A percentile compares a stretch with the other conserved stretches of the same genome.
Conservation (phyloP, 176 grass and related monocot genomes). For the Elaeis guineensis region DNA sequence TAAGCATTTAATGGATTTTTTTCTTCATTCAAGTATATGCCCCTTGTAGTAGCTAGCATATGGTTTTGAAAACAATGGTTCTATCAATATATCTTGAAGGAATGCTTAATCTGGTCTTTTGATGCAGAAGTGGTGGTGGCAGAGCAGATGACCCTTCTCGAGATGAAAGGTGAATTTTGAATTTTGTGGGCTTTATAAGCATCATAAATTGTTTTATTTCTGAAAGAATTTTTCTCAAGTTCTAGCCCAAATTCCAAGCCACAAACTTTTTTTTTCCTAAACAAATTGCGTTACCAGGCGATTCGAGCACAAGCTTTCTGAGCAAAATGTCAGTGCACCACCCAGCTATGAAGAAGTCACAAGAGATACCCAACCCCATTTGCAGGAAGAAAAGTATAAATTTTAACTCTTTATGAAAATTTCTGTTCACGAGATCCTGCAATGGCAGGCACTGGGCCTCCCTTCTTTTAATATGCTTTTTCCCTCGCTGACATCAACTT, state of each 20-base stretch:
- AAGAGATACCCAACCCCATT: slow-evolving; percentile 40
- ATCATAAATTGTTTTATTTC: slow-evolving; percentile 4
- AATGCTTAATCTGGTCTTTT: slow-evolving; percentile 4
- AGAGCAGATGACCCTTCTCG: slow-evolving; percentile 45
- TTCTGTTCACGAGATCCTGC: slow-evolving; percentile 11
- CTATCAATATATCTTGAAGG: too few relatives aligned
- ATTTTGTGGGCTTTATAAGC: neutral
- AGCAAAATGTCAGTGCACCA: slow-evolving; percentile 63
- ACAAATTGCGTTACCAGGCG: slow-evolving; percentile 30
- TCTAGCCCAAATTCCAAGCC: neutral
- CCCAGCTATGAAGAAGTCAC: slow-evolving; percentile 73
- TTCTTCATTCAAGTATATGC: too few relatives aligned
- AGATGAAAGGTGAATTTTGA: slow-evolving; percentile 63
- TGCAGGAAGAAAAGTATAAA: slow-evolving; percentile 42
- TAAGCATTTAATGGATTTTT: too few relatives aligned
- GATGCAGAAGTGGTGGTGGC: slow-evolving; percentile 52
- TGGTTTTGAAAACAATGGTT: too few relatives aligned
- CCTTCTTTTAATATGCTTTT: neutral
- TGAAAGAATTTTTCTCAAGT: neutral
- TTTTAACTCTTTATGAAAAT: slow-evolving; percentile 3
- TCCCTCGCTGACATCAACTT: slow-evolving; percentile 12
- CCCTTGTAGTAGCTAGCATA: too few relatives aligned
- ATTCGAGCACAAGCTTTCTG: slow-evolving; percentile 60
- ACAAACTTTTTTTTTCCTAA: neutral
- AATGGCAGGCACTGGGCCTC: neutral